Base-by-base conservation (phyloP, 306 rosid species). In the Arachis hypogaea region DNA sequence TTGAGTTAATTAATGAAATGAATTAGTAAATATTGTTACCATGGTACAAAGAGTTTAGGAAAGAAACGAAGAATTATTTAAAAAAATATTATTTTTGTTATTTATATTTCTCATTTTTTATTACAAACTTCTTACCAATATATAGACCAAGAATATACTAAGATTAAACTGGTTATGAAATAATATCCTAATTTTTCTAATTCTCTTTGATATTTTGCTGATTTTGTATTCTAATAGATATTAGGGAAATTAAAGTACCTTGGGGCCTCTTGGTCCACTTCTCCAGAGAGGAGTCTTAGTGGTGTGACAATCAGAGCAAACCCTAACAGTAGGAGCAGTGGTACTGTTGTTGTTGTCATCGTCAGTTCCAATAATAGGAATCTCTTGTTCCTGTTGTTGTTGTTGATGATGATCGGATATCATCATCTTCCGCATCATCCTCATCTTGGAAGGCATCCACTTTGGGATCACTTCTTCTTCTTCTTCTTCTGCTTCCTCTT, bases 251-350 rank as follows among this genome's bases (percentile, higher is more conserved):
- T 10, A 51, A 11, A 30, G 9, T 78, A 70, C 98, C 98, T 93
- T 93, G 10, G 98, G 98, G 54, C 98, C 98, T 82, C 87, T 88
- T 7, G 98, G 98, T 63, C 98, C 98, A 80, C 97, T 89, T 71
- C 98, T 94, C 98, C 98, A 94, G 0, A 94, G 96, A 71, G 98
- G 98, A 65, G 98, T 94, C 80, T 89, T 94, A 2, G 97, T 91
- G 64, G 98, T 91, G 87, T 89, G 86, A 58, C 98, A 94, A 63
- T 94, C 98, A 44, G 96, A 58, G 75, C 98, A 94, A 82, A 85
- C 96, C 85, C 98, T 91, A 84, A 91, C 73, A 62, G 86, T 64
- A 22, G 28, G 28, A 22, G 28, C 28, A 22, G 28, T 22, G 28
- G 28, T 22, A 22, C 1, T 22, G 54, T 41, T 55, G 41, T 85